A percentile compares a stretch with the other conserved stretches of the same genome.
phyloP scores from a whole-genome alignment of 495 filamentous ascomycete genomes.

The Hypoxylon lenormandii region DNA sequence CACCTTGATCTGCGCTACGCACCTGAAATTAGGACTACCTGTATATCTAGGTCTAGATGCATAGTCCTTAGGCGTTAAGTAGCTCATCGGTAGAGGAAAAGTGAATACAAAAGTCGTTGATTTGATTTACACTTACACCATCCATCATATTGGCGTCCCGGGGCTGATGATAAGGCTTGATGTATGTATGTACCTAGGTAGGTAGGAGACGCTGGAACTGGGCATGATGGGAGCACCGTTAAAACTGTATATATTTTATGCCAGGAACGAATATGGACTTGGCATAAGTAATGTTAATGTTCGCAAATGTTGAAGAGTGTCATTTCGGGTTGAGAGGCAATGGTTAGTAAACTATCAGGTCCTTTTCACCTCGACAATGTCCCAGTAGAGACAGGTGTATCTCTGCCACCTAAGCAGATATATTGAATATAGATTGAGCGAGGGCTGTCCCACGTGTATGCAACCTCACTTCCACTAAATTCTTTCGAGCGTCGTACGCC shows the following conservation, averaged over 20 bases:
- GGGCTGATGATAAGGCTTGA: neutral
- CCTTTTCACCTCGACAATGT: too few species aligned
- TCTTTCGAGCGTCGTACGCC: neutral
- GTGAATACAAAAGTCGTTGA: slow-evolving; percentile 18
- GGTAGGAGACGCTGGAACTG: too few species aligned
- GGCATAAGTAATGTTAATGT: neutral
- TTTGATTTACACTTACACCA: neutral
- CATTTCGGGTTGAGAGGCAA: too few species aligned
- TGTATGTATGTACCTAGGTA: neutral
- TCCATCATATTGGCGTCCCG: neutral
- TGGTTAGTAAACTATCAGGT: too few species aligned
- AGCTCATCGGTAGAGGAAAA: slow-evolving; percentile 10
- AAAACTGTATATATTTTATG: neutral
- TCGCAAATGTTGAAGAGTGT: too few species aligned
- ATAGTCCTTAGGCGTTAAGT: slow-evolving; percentile 10
- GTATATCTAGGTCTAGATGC: neutral
- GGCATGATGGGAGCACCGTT: neutral
- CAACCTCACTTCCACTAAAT: neutral
- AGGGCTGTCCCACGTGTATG: neutral
- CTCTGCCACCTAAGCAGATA: neutral
- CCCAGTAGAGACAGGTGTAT: neutral
- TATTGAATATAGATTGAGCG: neutral
- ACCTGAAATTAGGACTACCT: neutral
- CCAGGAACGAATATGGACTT: too few species aligned
- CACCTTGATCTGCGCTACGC: slow-evolving; percentile 7